Percentiles rank a stretch among this genome's conserved stretches.
Conservation (phyloP, 345 rosid species). For the Melastoma malabathricum region DNA sequence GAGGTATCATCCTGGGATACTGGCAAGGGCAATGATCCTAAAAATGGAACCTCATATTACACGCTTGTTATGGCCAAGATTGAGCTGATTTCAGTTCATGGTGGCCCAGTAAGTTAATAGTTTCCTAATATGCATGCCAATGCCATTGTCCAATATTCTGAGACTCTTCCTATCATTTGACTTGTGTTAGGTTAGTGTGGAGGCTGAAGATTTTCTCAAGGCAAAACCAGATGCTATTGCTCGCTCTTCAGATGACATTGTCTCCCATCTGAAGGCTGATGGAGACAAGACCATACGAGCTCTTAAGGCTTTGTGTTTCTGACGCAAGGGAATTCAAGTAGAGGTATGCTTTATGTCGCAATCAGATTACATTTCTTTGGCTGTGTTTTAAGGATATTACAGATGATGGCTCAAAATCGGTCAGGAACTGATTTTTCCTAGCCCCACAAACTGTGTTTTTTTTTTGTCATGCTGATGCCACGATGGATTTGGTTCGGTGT, state of each 20-base stretch:
- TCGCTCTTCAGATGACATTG: constrained; percentile 47
- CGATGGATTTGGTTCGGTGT: too few species aligned
- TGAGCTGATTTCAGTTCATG: constrained; percentile 68
- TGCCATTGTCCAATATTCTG: constrained; percentile 1
- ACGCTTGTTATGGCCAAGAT: constrained; percentile 74
- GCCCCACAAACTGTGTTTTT: too few species aligned
- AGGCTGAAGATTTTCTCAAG: constrained; percentile 58
- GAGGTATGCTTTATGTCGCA: constrained; percentile 40
- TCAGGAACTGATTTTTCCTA: too few species aligned
- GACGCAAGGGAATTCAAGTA: constrained; percentile 67
- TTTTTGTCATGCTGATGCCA: too few species aligned
- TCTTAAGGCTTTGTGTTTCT: constrained; percentile 66
- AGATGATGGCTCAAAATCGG: too few species aligned
- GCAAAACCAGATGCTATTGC: constrained; percentile 82
- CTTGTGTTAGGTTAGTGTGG: constrained; percentile 20
- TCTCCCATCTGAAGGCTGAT: constrained; percentile 52
- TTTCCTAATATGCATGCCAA: background rate
- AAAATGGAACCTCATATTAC: constrained; percentile 49
- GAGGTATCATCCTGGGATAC: constrained; percentile 22
- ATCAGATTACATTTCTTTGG: background rate
- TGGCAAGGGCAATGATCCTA: constrained; percentile 22
- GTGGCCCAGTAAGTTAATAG: constrained; percentile 43
- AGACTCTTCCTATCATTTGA: background rate
- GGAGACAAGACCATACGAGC: constrained; percentile 57
- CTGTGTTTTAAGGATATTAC: too few species aligned